These are phyloP conservation scores for Curvularia lunata DNA, from an alignment of 2,329 filamentous ascomycete genomes.

Conservation along the genomic window DNA sequence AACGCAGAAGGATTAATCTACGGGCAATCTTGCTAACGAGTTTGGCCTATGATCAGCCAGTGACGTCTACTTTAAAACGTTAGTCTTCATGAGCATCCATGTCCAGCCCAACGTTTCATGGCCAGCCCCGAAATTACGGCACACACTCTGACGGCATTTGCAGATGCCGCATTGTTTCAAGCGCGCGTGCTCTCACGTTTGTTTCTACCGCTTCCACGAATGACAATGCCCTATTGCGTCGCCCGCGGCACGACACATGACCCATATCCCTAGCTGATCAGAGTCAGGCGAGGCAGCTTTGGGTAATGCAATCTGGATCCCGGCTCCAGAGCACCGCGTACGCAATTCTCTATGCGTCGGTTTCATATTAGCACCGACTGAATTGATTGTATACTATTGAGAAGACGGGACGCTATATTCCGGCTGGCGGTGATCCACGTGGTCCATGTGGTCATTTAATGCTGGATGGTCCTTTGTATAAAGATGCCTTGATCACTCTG, in stretches of 20 bases:
- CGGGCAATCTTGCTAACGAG: constrained; percentile 16
- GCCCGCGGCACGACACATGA: constrained; percentile 19
- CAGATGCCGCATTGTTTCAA: constrained; percentile 4
- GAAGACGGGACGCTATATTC: constrained; percentile 25
- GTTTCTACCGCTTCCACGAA: constrained; percentile 21
- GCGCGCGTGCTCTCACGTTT: constrained; percentile 2
- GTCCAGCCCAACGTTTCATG: constrained; percentile 3
- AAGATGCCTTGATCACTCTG: constrained; percentile 8
- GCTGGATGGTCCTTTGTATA: constrained; percentile 20
- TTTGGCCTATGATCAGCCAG: constrained; percentile 6
- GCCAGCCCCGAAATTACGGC: constrained; percentile 7
- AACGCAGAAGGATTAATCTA: constrained; percentile 24
- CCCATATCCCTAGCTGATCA: constrained; percentile 13
- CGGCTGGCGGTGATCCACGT: constrained; percentile 17
- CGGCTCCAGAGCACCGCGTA: constrained; percentile 17
- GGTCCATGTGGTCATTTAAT: constrained; percentile 3
- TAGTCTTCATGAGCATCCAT: constrained; percentile 1
- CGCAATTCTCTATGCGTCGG: constrained; percentile 14
- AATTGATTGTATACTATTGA: constrained; percentile 15
- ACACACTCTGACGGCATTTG: background rate
- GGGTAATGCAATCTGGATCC: constrained; percentile 31
- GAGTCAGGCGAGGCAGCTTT: background rate
- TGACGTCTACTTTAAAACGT: background rate
- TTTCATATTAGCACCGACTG: constrained; percentile 25
- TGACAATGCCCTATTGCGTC: constrained; percentile 23